These are phyloP conservation scores for Ustilago shanxiensis DNA, from an alignment of 1,284 basidiomycete genomes.

Conservation along the genomic window DNA sequence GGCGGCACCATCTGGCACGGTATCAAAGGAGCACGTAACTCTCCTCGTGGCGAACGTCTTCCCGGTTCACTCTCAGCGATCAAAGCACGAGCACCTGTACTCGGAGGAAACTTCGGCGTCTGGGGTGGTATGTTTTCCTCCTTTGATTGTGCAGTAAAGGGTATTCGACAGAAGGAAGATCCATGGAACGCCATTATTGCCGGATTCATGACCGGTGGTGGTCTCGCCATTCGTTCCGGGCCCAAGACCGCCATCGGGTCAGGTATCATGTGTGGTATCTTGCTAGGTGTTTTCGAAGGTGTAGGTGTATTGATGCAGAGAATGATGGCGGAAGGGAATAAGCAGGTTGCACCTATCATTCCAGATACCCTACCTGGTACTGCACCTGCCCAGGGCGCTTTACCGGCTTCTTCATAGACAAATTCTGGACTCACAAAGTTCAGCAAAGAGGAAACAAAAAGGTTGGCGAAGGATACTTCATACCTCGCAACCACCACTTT, in stretches of 20 bases:
- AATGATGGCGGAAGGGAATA: constrained; percentile 83
- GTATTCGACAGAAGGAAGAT: constrained; percentile 95
- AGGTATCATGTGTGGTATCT: constrained; percentile 94
- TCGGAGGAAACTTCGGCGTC: constrained; percentile 96
- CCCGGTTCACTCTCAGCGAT: constrained; percentile 94
- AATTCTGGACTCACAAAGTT: background rate
- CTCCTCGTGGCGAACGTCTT: constrained; percentile 91
- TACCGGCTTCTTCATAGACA: constrained; percentile 21
- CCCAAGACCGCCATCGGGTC: constrained; percentile 89
- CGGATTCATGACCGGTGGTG: constrained; percentile 97
- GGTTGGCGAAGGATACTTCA: background rate
- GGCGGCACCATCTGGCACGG: constrained; percentile 99
- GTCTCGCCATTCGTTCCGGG: constrained; percentile 90
- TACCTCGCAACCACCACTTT: constrained; percentile 4
- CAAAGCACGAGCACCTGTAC: constrained; percentile 97
- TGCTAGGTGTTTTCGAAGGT: constrained; percentile 88
- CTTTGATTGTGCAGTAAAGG: constrained; percentile 98
- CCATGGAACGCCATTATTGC: constrained; percentile 99
- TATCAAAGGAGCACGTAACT: constrained; percentile 97
- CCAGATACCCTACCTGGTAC: constrained; percentile 37
- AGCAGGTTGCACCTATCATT: constrained; percentile 63
- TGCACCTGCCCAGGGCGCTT: background rate
- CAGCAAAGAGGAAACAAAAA: background rate
- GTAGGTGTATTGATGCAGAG: constrained; percentile 88
- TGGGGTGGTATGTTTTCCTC: constrained; percentile 86